These are phyloP conservation scores for Salix arbutifolia DNA, from an alignment of 345 rosid species.

Conservation along the genomic window DNA sequence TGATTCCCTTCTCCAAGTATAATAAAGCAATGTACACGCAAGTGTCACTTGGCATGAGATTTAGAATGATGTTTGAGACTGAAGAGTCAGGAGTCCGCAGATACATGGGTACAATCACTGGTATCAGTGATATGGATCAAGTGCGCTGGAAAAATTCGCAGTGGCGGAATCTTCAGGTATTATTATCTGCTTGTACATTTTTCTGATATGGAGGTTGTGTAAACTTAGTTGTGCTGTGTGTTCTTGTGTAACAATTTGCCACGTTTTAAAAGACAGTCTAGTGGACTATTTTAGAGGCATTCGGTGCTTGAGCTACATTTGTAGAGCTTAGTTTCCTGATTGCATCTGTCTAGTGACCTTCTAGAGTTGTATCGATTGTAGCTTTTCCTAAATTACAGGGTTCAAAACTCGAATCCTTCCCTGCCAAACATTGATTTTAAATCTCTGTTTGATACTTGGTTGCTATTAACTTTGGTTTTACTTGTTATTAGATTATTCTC, in stretches of 20 bases:
- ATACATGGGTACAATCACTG: conserved; percentile 94
- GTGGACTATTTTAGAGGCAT: background rate
- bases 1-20: conserved; percentile 90
- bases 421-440: background rate
- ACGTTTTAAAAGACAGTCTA: background rate
- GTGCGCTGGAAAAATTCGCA: conserved; percentile 92
- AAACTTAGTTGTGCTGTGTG: background rate
- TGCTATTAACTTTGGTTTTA: background rate
- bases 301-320: background rate
- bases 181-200: background rate
- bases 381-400: background rate
- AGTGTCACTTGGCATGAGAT: conserved; percentile 89
- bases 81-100: conserved; percentile 95
- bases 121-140: conserved; percentile 79
- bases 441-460: background rate
- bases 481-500: background rate
- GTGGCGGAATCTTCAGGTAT: conserved; percentile 98
- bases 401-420: background rate
- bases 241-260: background rate
- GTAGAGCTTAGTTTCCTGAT: background rate
- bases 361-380: background rate
- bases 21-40: conserved; percentile 81
- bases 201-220: background rate
- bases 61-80: conserved; percentile 97
- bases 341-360: background rate